Evolutionary conservation across 2,329 filamentous ascomycete genomes (phyloP).

Genomic region (Coniella lustricola): DNA sequence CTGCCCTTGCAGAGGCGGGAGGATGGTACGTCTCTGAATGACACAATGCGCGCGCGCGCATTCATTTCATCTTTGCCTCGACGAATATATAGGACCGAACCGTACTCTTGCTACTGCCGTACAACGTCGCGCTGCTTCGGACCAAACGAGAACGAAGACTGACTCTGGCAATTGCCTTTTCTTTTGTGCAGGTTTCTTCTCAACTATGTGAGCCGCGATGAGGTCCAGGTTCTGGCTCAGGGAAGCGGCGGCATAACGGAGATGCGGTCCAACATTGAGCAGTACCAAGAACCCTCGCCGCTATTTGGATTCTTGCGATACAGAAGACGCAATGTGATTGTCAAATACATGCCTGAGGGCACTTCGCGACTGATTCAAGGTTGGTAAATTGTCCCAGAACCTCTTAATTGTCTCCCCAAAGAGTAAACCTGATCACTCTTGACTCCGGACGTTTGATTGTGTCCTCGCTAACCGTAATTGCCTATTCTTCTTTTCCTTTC

Average conservation of each 20-base stretch:
- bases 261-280: conserved; percentile 67
- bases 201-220: conserved; percentile 84
- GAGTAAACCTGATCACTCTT: not conserved
- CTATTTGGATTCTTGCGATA: conserved; percentile 90
- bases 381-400: conserved; percentile 38
- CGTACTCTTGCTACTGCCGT: no score
- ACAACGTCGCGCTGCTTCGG: not conserved
- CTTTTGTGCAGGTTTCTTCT: conserved; percentile 71
- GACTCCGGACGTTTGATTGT: not conserved
- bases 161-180: not conserved
- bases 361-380: conserved; percentile 90
- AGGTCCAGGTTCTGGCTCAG: conserved; percentile 68
- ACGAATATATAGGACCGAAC: not conserved
- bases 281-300: conserved; percentile 78
- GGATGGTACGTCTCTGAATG: conserved; percentile 67
- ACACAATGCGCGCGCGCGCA: no score
- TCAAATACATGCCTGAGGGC: conserved; percentile 88
- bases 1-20: conserved; percentile 72
- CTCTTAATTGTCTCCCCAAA: not conserved
- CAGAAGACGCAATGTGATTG: conserved; percentile 77
- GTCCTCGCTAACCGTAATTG: conserved; percentile 19
- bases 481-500: not conserved
- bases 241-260: conserved; percentile 81
- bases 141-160: conserved; percentile 6
- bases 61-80: no score